phyloP scores from a whole-genome alignment of 495 filamentous ascomycete genomes.

The Xylaria grammica region DNA sequence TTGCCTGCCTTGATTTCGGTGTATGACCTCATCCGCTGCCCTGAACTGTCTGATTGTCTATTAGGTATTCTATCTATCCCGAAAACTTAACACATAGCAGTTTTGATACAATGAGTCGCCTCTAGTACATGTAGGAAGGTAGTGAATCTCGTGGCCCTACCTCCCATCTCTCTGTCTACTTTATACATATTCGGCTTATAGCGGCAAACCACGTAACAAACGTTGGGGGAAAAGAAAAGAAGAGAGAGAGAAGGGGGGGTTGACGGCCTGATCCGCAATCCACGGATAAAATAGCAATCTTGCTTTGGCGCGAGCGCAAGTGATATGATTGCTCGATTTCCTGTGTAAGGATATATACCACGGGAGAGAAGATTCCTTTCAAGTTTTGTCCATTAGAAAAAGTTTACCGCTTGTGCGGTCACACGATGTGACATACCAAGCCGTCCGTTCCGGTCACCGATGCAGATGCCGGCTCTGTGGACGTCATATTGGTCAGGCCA shows the following conservation, averaged over 20 bases:
- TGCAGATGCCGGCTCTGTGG: not conserved
- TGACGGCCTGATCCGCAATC: not conserved
- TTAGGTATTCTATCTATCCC: no score
- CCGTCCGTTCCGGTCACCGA: conserved; percentile 9
- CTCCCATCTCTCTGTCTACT: no score
- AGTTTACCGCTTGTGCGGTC: not conserved
- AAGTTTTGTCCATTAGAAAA: not conserved
- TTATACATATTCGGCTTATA: not conserved
- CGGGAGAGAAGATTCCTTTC: not conserved
- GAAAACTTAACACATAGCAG: no score
- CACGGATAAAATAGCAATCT: not conserved
- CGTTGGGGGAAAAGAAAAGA: not conserved
- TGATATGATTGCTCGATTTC: not conserved
- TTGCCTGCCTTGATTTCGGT: conserved; percentile 16
- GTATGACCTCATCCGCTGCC: conserved; percentile 7
- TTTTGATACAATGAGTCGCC: not conserved
- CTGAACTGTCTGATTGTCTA: not conserved
- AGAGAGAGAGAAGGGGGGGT: not conserved
- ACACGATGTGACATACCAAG: not conserved
- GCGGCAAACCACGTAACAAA: not conserved
- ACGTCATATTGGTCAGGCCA: conserved; percentile 21
- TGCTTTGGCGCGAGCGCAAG: not conserved
- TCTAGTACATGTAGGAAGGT: no score
- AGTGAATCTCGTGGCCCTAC: no score
- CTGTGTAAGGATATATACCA: not conserved